Base-by-base conservation (phyloP, 192 early-diverging fungal genomes). In the Backusella sp. region DNA sequence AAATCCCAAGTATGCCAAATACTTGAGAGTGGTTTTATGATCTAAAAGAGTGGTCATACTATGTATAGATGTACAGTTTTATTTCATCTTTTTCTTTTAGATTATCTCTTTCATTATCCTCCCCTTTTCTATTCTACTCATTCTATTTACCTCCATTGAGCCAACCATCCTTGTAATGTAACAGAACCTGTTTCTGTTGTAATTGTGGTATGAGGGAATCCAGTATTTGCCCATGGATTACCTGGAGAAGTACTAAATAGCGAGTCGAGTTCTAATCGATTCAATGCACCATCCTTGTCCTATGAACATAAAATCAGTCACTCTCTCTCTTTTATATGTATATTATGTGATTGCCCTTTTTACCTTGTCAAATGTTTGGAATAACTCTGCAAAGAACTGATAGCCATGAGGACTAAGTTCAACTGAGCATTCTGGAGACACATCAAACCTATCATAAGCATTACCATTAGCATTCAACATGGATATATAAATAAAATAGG, bases 31-130 rank as follows among this genome's bases (percentile, higher is more conserved):
- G 9, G 92, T 91, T 69, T 90, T 91, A 84, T 96, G 90, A 81
- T 98, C 94, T 46, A 98, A 82, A 56, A 98, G 86, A 6, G 98
- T 99, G 1, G 95, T 97, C 97, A 98, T 98, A 84, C 96, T 95
- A 62, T 70, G 14, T 14, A 82, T 28, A 41, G 11, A 39, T 49
- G 11, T 49, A 23, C 35, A 32, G 30, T 26, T 52, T 70, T 53
- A 23, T 21, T 21, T 53, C 23, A 6, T 21, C 6, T n/a, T 53
- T 21, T 53, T n/a, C 6, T 21, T 19, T 59, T 26, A 23, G 21
- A 23, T 26, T 11, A 21, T 59, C 23, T 26, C 53, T 59, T 26
- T 59, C n/a, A 26, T 7, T 19, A 1, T n/a, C 49, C n/a, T 7
- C 49, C 49, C 0, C 4, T 53, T n/a, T 5, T 21, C 5, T 53